Evolutionary conservation across 768 basidiomycete species (phyloP), one percentile per base, ranked within the genome.

Genomic region (Naganishia friedmannii): DNA sequence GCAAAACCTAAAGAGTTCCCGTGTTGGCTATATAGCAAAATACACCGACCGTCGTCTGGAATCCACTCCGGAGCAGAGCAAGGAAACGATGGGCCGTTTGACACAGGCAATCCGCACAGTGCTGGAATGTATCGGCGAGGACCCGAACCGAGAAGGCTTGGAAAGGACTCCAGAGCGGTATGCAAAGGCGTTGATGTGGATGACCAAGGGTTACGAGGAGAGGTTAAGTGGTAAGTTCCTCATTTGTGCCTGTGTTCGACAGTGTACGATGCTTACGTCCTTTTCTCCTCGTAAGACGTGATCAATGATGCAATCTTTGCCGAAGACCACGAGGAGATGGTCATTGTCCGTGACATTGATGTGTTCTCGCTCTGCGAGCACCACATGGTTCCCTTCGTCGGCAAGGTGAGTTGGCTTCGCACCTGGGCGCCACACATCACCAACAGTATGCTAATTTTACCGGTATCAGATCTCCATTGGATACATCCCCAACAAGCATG

Each of bases 281-380:
- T 1, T 42, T n/a, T 63, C 65, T 23, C 6, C 5, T 3, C 32
- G 12, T 12, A 75, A 93, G 96, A 99, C 80, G 94, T 98, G 76
- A 96, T 98, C 73, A 97, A 97, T 82, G 92, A 95, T 84, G 96
- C 96, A 69, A 88, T 99, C 46, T 99, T 99, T 79, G 89, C 92
- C 53, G 96, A 99, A 82, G 93, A 99, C 82, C 96, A 99, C 83
- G 96, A 98, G 77, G 96, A 99, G 82, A 95, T 99, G 93, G 96
- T 99, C 51, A 87, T 99, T 70, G 95, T 99, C 68, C 88, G 91
- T 70, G 94, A 99, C 79, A 98, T 99, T 76, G 92, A 96, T 79
- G 89, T 99, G 70, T 96, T 92, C 55, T 95, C 92, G 78, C 83
- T 99, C 70, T 99, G 96, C 82, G 96, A 99, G 84, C 96, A 99